Base-by-base conservation (phyloP, 345 rosid species). In the Eutrema japonicum region DNA sequence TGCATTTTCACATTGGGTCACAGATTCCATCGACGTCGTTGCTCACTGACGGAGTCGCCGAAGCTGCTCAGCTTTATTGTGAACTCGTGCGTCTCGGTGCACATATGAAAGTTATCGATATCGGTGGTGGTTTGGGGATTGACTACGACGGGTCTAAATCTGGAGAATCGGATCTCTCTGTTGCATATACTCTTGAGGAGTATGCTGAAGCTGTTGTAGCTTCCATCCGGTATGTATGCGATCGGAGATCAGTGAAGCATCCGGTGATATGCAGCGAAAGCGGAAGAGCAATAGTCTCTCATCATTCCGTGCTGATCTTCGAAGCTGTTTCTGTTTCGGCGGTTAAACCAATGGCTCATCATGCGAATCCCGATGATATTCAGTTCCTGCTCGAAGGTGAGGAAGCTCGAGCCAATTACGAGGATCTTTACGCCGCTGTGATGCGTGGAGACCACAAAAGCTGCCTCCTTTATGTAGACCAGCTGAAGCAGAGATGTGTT, bases 111-210 rank as follows among this genome's bases (percentile, higher is more conserved):
- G 87, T 95, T 36, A 71, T 90, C 5, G 98, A 95, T 47, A 85
- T 90, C 9, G 98, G 96, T 33, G 99, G 99, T 5, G 99, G 99
- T 18, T 78, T 96, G 27, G 99, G 98, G 36, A 88, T 92, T 4
- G 98, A 96, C 67, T 96, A 96, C 3, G 98, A 96, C 54, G 99
- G 99, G 4, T 92, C 99, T 41, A 90, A 90, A 70, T 88, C 97
- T 0, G 87, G 88, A 3, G 83, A 85, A 2, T 86, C 99, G 1
- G 99, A 92, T 81, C 78, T 96, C 37, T 96, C 99, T 4, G 97
- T 96, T 26, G 85, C 89, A 2, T 96, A 96, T 67, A 82, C 83
- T 22, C 91, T 96, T 2, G 83, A 88, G 52, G 99, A 92, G 81
- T 96, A 92, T 77, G 91, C 98, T 33, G 75, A 79, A 2, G 92